Conservation (phyloP, 805 yeast species). For the Ogataea kodamae region DNA sequence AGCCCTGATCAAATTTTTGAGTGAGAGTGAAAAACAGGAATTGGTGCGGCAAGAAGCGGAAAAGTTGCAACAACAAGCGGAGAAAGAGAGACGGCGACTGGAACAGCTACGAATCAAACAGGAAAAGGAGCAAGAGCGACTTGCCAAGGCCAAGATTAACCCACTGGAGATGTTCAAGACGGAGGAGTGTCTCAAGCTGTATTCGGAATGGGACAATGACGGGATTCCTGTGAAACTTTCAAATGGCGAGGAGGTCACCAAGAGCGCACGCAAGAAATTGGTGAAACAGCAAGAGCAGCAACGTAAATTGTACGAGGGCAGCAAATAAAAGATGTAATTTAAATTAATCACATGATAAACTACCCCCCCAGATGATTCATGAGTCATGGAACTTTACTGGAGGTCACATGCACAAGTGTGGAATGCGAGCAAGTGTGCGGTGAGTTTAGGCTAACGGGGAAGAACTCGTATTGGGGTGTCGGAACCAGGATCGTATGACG, state of each 20-base stretch:
- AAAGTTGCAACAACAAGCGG: constrained; percentile 45
- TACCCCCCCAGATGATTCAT: constrained; percentile 9
- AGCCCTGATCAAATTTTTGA: constrained; percentile 82
- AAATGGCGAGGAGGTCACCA: constrained; percentile 79
- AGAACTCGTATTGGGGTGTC: not conserved
- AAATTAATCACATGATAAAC: too few species aligned
- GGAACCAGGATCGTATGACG: constrained; percentile 3
- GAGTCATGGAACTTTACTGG: constrained; percentile 7
- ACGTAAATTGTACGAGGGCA: constrained; percentile 73
- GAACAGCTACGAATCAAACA: constrained; percentile 59
- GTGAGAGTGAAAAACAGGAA: constrained; percentile 63
- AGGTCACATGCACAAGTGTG: too few species aligned
- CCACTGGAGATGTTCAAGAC: constrained; percentile 75
- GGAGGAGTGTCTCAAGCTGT: constrained; percentile 37
- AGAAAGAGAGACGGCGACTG: constrained; percentile 43
- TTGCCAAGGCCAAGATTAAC: constrained; percentile 61
- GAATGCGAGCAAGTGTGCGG: too few species aligned
- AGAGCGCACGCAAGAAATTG: constrained; percentile 82
- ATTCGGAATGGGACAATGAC: constrained; percentile 74
- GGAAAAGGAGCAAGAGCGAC: constrained; percentile 58
- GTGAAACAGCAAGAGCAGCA: constrained; percentile 75
- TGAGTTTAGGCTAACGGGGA: constrained; percentile 2
- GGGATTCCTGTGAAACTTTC: constrained; percentile 79
- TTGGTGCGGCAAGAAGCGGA: constrained; percentile 57
- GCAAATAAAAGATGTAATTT: constrained; percentile 24